Evolutionary conservation across 2,329 filamentous ascomycete species (phyloP).

Genomic region (Penicillium sp.): DNA sequence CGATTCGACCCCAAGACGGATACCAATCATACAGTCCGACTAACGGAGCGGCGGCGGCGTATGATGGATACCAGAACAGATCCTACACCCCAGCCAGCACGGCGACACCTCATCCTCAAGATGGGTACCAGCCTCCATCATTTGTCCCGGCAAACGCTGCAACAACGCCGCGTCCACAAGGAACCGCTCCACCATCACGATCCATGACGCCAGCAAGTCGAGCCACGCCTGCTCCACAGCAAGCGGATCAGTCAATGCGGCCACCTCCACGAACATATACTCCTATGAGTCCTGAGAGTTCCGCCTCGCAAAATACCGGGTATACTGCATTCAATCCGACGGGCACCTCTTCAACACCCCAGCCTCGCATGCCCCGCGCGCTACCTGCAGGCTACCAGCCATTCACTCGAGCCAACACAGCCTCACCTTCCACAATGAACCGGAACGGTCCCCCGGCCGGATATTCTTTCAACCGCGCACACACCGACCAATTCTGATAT

Average conservation of each 20-base stretch:
- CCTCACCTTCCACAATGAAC: constrained; percentile 24
- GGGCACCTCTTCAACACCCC: constrained; percentile 8
- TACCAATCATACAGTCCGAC: background rate
- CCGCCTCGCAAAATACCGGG: constrained; percentile 10
- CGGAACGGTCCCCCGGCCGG: constrained; percentile 19
- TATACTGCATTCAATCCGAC: constrained; percentile 27
- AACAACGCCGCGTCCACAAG: constrained; percentile 4
- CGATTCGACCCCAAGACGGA: background rate
- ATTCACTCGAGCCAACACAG: constrained; percentile 20
- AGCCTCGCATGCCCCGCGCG: constrained; percentile 5
- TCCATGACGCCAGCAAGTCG: constrained; percentile 11
- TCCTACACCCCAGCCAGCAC: constrained; percentile 4
- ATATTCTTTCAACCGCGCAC: constrained; percentile 24
- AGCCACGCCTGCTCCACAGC: constrained; percentile 13
- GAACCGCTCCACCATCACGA: background rate
- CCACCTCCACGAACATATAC: constrained; percentile 15
- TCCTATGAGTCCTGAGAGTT: constrained; percentile 9
- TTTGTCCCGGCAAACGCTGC: constrained; percentile 13
- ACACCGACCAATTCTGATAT: constrained; percentile 22
- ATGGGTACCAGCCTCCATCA: background rate
- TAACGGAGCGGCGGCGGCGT: background rate
- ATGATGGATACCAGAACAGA: constrained; percentile 2
- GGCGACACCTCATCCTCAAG: background rate
- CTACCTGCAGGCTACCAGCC: constrained; percentile 17
- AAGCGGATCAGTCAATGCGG: background rate